Evolutionary conservation across 768 basidiomycete species (phyloP).

Genomic region (Mrakia gelida): DNA sequence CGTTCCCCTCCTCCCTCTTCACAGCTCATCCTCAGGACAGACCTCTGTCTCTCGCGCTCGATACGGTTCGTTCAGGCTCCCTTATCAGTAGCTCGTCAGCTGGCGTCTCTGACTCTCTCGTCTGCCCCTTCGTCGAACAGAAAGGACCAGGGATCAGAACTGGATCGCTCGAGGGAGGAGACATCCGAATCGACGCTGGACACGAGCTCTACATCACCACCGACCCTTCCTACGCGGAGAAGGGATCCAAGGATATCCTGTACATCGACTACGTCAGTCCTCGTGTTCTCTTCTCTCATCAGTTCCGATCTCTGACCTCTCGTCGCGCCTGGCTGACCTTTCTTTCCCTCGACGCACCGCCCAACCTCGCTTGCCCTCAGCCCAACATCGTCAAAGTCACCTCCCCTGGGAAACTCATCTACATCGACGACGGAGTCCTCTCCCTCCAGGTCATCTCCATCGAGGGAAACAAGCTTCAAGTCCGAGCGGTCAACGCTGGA

Average conservation of each 20-base stretch:
- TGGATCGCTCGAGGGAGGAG: slow-evolving; percentile 73
- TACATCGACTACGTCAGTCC: slow-evolving; percentile 86
- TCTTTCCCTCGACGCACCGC: too few species aligned
- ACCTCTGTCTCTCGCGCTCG: slow-evolving; percentile 93
- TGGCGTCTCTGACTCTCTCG: not conserved
- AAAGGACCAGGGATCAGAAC: slow-evolving; percentile 99
- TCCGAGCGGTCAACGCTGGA: slow-evolving; percentile 85
- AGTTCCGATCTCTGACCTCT: not conserved
- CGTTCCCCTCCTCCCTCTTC: slow-evolving; percentile 44
- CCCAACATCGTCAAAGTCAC: slow-evolving; percentile 91
- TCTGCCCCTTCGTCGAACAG: not conserved
- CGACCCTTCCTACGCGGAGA: slow-evolving; percentile 71
- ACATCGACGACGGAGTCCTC: slow-evolving; percentile 92
- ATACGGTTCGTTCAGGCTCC: slow-evolving; percentile 53
- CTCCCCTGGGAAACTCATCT: slow-evolving; percentile 90
- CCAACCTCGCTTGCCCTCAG: slow-evolving; percentile 46
- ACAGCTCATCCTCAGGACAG: slow-evolving; percentile 70
- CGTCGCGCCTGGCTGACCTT: too few species aligned
- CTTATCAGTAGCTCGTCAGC: too few species aligned
- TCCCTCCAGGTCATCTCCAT: slow-evolving; percentile 87
- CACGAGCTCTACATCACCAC: slow-evolving; percentile 90
- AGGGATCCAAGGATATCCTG: slow-evolving; percentile 74
- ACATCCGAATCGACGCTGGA: slow-evolving; percentile 82
- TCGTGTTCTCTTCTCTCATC: too few species aligned
- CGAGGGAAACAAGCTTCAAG: slow-evolving; percentile 65